Base-by-base conservation (phyloP, 345 rosid genomes). In the Raphanus raphanistrum region DNA sequence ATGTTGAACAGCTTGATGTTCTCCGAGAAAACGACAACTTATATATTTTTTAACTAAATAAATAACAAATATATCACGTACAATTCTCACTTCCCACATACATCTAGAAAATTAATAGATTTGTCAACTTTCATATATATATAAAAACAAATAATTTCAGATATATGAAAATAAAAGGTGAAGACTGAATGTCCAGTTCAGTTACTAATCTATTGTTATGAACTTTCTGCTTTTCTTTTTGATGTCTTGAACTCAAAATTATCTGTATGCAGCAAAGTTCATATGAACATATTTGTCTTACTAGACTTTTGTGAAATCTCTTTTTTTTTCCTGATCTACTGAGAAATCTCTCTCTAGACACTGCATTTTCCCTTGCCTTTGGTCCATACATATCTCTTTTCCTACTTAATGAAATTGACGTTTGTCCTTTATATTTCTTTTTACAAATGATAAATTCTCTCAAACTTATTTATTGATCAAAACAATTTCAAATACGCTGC, bases 1-100 rank as follows among this genome's bases (percentile, higher is more conserved):
- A 83, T 77, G 96, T 95, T 69, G 98, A 92, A 82, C 94, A 95
- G 17, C 48, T 92, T 36, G 82, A 79, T 84, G 92, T 86, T 71
- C 69, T 90, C 63, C 83, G 99, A 83, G 96, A 95, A 68, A 83
- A 90, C 33, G 98, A 90, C 72, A 94, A 85, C 75, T 78, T 95
- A 81, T 90, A 78, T 76, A 90, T 90, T 64, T 84, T 88, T 66
- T 89, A 65, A 86, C 62, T 67, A 12, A 6, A 1, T 12, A 50
- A 6, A 36, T 25, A 29, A 52, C 1, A 43, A 7, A 38, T 35
- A 12, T 3, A 10, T 32, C 2, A 2, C 0, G 11, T n/a, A 48
- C 55, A 48, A 48, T 48, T 48, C 7, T 48, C 55, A 48, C 17
- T 48, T 48, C 55, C 17, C 17, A 48, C 55, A 45, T 45, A 12